A percentile compares a stretch with the other conserved stretches of the same genome.
These are phyloP conservation scores for Trichomonascaceae sp. DNA, from an alignment of 1,139 yeast species.

Conservation along the genomic window DNA sequence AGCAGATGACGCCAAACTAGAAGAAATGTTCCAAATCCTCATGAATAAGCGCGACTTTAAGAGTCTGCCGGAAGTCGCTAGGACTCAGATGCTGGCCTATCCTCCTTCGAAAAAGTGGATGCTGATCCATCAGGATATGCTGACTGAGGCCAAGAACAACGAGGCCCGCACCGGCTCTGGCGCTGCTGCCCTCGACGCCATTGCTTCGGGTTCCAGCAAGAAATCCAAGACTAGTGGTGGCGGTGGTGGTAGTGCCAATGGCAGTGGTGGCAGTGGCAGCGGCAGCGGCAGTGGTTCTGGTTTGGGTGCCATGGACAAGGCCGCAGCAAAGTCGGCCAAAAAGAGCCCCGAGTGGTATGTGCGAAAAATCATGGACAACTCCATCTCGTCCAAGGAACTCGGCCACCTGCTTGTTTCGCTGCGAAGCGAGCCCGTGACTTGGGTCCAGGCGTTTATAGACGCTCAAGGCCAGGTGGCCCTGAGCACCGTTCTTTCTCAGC, in stretches of 20 bases:
- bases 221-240: constrained; percentile 4
- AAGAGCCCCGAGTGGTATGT: constrained; percentile 70
- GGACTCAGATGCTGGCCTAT: constrained; percentile 64
- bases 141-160: constrained; percentile 60
- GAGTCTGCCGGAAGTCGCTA: constrained; percentile 65
- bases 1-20: constrained; percentile 21
- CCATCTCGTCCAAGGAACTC: constrained; percentile 57
- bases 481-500: constrained; percentile 41
- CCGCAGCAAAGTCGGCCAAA: constrained; percentile 26
- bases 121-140: constrained; percentile 76
- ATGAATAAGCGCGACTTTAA: constrained; percentile 67
- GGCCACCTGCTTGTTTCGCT: constrained; percentile 83
- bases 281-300: no score
- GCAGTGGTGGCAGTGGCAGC: constrained; percentile 1
- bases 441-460: constrained; percentile 75
- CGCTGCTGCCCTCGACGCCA: not conserved
- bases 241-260: constrained; percentile 1
- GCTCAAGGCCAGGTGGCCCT: constrained; percentile 85
- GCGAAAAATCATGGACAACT: constrained; percentile 54
- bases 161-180: constrained; percentile 22
- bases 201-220: constrained; percentile 5
- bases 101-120: constrained; percentile 80
- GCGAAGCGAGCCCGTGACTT: constrained; percentile 79
- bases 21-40: constrained; percentile 24
- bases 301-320: constrained; percentile 5